Percentiles rank a stretch among this genome's conserved stretches.
These are phyloP conservation scores for Allomyces arbusculus DNA, from an alignment of 192 early-diverging fungal species.

Conservation along the genomic window DNA sequence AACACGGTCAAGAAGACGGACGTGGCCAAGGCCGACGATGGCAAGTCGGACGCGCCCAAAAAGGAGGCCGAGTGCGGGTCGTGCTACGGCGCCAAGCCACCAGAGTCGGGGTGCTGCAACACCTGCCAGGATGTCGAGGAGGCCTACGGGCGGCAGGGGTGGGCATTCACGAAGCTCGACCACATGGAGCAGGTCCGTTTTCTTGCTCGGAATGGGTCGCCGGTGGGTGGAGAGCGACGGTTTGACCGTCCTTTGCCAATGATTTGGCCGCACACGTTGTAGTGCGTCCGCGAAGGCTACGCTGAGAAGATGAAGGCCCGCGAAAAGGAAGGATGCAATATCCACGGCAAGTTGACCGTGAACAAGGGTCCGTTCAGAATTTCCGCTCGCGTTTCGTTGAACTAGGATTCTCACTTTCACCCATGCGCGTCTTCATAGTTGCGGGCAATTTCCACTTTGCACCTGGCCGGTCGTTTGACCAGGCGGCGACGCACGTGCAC, in stretches of 20 bases:
- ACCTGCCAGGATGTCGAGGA: constrained; percentile 78
- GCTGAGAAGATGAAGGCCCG: constrained; percentile 49
- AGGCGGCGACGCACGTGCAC: constrained; percentile 2
- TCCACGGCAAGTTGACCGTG: constrained; percentile 57
- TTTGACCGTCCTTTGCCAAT: too few relatives aligned
- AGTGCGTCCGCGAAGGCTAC: constrained; percentile 75
- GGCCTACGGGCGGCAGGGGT: constrained; percentile 61
- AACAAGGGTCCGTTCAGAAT: constrained; percentile 60
- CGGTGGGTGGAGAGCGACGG: too few relatives aligned
- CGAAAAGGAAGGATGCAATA: constrained; percentile 72
- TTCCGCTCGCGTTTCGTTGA: constrained; percentile 19
- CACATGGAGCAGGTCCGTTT: constrained; percentile 53
- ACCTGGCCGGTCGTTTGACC: constrained; percentile 40
- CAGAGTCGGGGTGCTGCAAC: constrained; percentile 70
- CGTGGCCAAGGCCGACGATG: not conserved
- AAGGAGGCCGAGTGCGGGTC: constrained; percentile 52
- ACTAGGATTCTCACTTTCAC: too few relatives aligned
- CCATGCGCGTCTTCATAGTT: too few relatives aligned
- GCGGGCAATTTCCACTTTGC: constrained; percentile 85
- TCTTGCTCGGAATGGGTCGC: not conserved
- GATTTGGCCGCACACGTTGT: not conserved
- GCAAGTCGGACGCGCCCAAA: not conserved
- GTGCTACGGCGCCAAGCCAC: constrained; percentile 62
- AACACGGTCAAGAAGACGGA: not conserved
- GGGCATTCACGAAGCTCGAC: constrained; percentile 59